Percentiles rank a stretch among this genome's conserved stretches.
These are phyloP conservation scores for Mucor ambiguus DNA, from an alignment of 371 early-diverging fungal genomes.

Conservation along the genomic window DNA sequence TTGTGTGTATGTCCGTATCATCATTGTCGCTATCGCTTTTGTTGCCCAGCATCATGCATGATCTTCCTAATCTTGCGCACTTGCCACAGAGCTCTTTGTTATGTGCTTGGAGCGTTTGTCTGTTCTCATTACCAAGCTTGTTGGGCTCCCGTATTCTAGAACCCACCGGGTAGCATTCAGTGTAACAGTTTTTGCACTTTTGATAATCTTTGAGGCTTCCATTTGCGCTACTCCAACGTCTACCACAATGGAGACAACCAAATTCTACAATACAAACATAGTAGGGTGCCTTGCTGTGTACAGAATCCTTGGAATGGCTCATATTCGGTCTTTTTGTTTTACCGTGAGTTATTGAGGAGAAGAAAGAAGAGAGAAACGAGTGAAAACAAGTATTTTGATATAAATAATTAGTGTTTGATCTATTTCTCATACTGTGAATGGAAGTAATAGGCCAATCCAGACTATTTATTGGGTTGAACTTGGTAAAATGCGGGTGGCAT, in stretches of 20 bases:
- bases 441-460: not conserved
- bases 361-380: not conserved
- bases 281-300: conserved; percentile 1
- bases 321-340: not conserved
- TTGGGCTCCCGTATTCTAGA: conserved; percentile 8
- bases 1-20: not conserved
- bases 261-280: not conserved
- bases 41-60: conserved; percentile 7
- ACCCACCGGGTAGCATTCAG: conserved; percentile 1
- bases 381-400: not conserved
- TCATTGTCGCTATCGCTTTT: not conserved
- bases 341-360: not conserved
- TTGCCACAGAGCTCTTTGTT: conserved; percentile 11
- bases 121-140: conserved; percentile 8
- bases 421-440: not conserved
- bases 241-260: not conserved
- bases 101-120: not conserved
- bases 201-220: conserved; percentile 9
- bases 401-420: not conserved
- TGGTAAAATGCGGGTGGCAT: too few relatives aligned
- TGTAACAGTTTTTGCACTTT: conserved; percentile 7
- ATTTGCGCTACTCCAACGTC: conserved; percentile 11
- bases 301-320: not conserved
- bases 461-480: not conserved
- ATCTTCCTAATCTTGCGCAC: conserved; percentile 8